phyloP scores from a whole-genome alignment of 202 grass and related monocot species.

The Setaria viridis region DNA sequence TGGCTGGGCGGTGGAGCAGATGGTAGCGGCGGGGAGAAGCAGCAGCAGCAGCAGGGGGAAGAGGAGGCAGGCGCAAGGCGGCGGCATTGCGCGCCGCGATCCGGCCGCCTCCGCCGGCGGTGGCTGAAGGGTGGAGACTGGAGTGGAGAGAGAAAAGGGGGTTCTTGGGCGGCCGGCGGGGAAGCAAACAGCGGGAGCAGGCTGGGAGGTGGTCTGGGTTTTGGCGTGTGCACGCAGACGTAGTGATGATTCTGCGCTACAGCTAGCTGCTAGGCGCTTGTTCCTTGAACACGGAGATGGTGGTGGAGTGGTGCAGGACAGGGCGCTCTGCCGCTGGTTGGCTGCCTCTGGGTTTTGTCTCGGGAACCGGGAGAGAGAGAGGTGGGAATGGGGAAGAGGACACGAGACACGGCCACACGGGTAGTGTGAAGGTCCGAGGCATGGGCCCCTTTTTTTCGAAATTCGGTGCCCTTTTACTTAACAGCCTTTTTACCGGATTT shows the following conservation, averaged over 20 bases:
- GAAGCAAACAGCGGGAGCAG: not conserved
- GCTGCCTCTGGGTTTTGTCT: not conserved
- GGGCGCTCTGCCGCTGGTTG: not conserved
- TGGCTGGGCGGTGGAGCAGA: not conserved
- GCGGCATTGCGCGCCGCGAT: conserved; percentile 37
- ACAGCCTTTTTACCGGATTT: not conserved
- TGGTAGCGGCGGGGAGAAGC: not conserved
- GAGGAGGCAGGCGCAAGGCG: not conserved
- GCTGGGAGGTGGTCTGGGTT: not conserved
- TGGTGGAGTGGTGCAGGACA: not conserved
- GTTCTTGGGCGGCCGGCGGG: not conserved
- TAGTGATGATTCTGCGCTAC: not conserved
- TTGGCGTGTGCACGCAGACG: conserved; percentile 1
- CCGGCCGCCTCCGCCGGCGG: conserved; percentile 5
- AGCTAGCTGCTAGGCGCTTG: not conserved
- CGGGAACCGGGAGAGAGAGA: not conserved
- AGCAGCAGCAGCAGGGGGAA: not conserved
- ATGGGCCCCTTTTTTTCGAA: not conserved
- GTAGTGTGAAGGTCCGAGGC: not conserved
- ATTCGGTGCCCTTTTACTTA: not conserved
- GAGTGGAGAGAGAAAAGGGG: not conserved
- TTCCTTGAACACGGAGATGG: not conserved
- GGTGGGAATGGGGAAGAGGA: not conserved
- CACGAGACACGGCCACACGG: not conserved
- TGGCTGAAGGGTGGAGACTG: not conserved